These are phyloP conservation scores for Aeschynomene evenia DNA, from an alignment of 306 rosid species.

Conservation along the genomic window DNA sequence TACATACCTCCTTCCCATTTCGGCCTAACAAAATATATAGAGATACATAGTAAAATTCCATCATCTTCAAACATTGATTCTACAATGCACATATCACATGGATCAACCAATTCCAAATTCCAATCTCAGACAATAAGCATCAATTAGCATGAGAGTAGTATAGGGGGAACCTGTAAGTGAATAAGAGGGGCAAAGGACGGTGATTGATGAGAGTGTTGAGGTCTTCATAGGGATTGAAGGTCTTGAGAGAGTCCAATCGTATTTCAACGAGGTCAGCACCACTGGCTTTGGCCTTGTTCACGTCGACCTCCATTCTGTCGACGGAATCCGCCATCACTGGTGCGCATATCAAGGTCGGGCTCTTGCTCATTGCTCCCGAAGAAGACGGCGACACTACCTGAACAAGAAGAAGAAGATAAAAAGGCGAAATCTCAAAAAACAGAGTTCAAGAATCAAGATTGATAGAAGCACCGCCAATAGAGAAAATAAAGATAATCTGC, in stretches of 20 bases:
- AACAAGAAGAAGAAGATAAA: neutral
- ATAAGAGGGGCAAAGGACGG: slow-evolving; percentile 50
- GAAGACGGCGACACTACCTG: slow-evolving; percentile 46
- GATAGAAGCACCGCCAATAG: too few species aligned
- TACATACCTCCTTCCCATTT: slow-evolving; percentile 87
- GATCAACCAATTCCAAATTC: neutral
- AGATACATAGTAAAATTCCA: neutral
- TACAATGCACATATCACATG: neutral
- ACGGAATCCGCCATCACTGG: slow-evolving; percentile 59
- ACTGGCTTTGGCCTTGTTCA: slow-evolving; percentile 42
- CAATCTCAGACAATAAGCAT: neutral
- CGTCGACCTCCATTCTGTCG: slow-evolving; percentile 45
- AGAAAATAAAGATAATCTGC: too few species aligned
- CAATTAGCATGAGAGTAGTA: too few species aligned
- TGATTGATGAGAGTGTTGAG: slow-evolving; percentile 44
- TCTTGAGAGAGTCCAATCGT: slow-evolving; percentile 62
- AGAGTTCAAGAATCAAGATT: too few species aligned
- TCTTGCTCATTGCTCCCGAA: slow-evolving; percentile 35
- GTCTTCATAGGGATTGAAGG: slow-evolving; percentile 45
- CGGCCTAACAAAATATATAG: slow-evolving; percentile 53
- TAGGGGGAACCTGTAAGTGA: slow-evolving; percentile 58
- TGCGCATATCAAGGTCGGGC: slow-evolving; percentile 52
- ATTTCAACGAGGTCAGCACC: slow-evolving; percentile 76
- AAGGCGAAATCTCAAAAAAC: too few species aligned
- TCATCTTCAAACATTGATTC: too few species aligned